phyloP scores from a whole-genome alignment of 257 asterid species.

The Catharanthus roseus region DNA sequence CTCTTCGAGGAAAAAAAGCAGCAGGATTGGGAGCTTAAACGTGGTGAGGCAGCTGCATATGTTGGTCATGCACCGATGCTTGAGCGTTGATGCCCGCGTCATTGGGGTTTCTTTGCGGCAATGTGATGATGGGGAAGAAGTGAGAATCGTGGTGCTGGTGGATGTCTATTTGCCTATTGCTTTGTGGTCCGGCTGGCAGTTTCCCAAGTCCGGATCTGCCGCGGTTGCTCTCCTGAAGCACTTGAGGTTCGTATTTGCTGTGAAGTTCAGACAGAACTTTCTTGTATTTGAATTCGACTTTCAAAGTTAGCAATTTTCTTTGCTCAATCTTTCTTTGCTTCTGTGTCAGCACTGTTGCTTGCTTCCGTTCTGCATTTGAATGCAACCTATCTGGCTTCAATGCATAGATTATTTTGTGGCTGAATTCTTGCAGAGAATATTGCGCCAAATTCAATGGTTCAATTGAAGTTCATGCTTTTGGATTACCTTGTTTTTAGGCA shows the following conservation, averaged over 20 bases:
- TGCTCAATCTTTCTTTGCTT: neutral
- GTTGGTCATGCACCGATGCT: constrained; percentile 50
- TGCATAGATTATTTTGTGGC: neutral
- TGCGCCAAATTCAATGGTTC: too few species aligned
- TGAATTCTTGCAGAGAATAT: too few species aligned
- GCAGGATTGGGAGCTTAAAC: constrained; percentile 61
- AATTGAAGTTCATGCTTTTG: neutral
- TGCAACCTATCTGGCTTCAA: neutral
- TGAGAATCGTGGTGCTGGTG: constrained; percentile 63
- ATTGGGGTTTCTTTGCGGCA: constrained; percentile 25
- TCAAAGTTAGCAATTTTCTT: neutral
- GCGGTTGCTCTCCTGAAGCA: constrained; percentile 79
- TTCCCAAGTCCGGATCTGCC: constrained; percentile 49
- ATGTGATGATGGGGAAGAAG: constrained; percentile 30
- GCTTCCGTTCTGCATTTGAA: neutral
- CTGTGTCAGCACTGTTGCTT: neutral
- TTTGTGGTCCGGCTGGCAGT: constrained; percentile 90
- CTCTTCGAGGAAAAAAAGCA: constrained; percentile 41
- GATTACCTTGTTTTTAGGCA: neutral
- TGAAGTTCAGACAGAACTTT: neutral
- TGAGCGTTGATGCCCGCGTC: constrained; percentile 50
- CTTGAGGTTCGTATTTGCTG: constrained; percentile 43
- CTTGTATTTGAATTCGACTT: neutral
- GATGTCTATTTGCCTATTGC: constrained; percentile 77
- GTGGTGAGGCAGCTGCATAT: constrained; percentile 65